Base-by-base conservation (phyloP, 2,329 filamentous ascomycete genomes). In the Ascochyta koolunga region DNA sequence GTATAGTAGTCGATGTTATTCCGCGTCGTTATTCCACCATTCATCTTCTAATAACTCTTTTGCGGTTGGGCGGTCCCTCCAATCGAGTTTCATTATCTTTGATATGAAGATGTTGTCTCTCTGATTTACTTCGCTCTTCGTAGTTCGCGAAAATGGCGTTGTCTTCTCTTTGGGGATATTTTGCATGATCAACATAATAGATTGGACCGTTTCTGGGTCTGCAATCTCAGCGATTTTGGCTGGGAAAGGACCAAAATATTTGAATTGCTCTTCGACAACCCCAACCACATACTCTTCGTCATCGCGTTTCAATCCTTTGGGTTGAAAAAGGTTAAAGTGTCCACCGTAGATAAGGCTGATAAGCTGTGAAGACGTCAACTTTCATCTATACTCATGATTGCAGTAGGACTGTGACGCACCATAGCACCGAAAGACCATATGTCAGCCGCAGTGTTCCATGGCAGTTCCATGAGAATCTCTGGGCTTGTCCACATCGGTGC, bases 31-130 rank as follows among this genome's bases (percentile, higher is more conserved):
- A 24, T 62, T 43, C 65, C 77, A 76, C 74, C 75, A 78, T 22
- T 68, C 61, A 54, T 78, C 76, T 42, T 69, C 57, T 31, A 78
- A 57, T 25, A 78, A 58, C 40, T 76, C 67, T 50, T 65, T 66
- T 25, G 74, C 77, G 6, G 72, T 73, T 7, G 75, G 77, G 27
- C 76, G 65, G 53, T 79, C 76, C 50, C 76, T 69, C 37, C 72
- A 75, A 54, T 79, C 76, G 6, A 80, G 65, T 56, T 73, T 78
- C 76, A 80, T 78, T 16, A 79, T 76, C 59, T 70, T 78, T 2
- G 62, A 41, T n/a, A 79, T 53, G 58, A 79, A 79, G 2, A 49
- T 33, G 7, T 60, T 67, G 32, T 66, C 65, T 35, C 44, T 56
- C 33, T 49, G 21, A 19, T 9, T 52, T 18, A 64, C 37, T 53